A percentile compares a stretch with the other conserved stretches of the same genome.
phyloP scores from a whole-genome alignment of 192 early-diverging fungal genomes.

The Gryganskiella cystojenkinii region DNA sequence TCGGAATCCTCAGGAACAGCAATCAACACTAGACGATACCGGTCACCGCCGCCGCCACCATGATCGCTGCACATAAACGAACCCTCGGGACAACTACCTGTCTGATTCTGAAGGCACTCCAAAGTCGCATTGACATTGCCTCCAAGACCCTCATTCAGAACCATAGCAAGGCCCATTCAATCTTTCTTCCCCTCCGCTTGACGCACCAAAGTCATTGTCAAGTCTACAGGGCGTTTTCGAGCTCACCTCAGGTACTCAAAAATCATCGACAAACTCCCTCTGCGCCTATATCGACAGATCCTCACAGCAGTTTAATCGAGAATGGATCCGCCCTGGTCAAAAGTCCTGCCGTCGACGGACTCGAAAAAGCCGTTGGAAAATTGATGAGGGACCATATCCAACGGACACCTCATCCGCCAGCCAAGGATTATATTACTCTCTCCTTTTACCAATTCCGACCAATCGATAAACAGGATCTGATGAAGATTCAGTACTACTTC shows the following conservation, averaged over 20 bases:
- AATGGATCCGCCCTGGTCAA: conserved; percentile 15
- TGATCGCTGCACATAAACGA: too few species aligned
- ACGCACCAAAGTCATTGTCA: too few species aligned
- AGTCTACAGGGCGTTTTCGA: conserved; percentile 1
- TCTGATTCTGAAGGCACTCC: too few species aligned
- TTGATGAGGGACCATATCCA: conserved; percentile 37
- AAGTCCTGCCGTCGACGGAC: conserved; percentile 1
- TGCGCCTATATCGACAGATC: not conserved
- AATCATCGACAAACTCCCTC: not conserved
- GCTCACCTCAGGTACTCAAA: not conserved
- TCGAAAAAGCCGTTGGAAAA: conserved; percentile 8
- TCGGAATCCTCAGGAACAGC: too few species aligned
- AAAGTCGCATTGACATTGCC: too few species aligned
- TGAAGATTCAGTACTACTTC: conserved; percentile 52
- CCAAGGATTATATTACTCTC: conserved; percentile 52
- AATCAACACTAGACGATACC: too few species aligned
- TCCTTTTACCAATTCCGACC: conserved; percentile 67
- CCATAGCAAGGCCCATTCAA: too few species aligned
- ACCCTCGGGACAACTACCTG: too few species aligned
- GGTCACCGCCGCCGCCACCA: too few species aligned
- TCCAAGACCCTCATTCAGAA: too few species aligned
- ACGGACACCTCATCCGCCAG: conserved; percentile 30
- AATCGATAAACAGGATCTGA: conserved; percentile 32
- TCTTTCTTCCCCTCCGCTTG: too few species aligned
- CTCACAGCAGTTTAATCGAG: conserved; percentile 12